Evolutionary conservation across 495 filamentous ascomycete genomes (phyloP), one percentile per base, ranked within the genome.

Genomic region (Parathielavia hyrcaniae): DNA sequence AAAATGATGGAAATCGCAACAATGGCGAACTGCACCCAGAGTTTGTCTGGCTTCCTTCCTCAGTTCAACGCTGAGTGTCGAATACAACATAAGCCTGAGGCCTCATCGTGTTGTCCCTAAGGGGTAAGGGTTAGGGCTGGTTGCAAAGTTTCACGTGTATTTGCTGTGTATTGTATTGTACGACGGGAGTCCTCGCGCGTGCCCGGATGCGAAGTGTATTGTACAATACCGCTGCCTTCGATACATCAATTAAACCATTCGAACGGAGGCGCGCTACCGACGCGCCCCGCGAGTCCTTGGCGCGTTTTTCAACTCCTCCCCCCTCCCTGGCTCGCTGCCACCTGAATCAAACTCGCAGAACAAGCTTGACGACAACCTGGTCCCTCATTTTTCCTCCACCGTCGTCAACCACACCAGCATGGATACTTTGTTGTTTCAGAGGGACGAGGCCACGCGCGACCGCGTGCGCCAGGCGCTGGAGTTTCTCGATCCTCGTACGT

Each of bases 401-500:
- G 20, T 50, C 38, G 39, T 14, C 35, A 39, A 53, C 22, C 17
- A 47, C 32, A 55, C 30, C 67, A 69, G 64, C 59, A 95, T 95
- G 88, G 87, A 91, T 57, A 80, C 75, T 61, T 70, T 81, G 60
- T 82, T 83, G 65, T 83, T 91, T 67, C 83, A 55, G 19, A 46
- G 85, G 67, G 90, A 95, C 79, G 88, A 93, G 74, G 86, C 84
- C 61, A 83, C 86, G 61, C 79, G 83, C 61, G 85, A 93, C 73
- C 86, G 89, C 61, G 79, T 95, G 69, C 86, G 88, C 62, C 81
- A 85, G 57, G 89, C 88, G 30, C 78, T 83, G 58, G 90, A 93
- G 64, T 95, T 95, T 69, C 83, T 95, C 39, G 89, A 93, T 75
- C 90, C 90, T 32, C 82, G 88, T 92, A 78, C 60, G 84, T 47